These are phyloP conservation scores for Boletus hoseneyae DNA, from an alignment of 1,284 basidiomycete genomes.

Conservation along the genomic window DNA sequence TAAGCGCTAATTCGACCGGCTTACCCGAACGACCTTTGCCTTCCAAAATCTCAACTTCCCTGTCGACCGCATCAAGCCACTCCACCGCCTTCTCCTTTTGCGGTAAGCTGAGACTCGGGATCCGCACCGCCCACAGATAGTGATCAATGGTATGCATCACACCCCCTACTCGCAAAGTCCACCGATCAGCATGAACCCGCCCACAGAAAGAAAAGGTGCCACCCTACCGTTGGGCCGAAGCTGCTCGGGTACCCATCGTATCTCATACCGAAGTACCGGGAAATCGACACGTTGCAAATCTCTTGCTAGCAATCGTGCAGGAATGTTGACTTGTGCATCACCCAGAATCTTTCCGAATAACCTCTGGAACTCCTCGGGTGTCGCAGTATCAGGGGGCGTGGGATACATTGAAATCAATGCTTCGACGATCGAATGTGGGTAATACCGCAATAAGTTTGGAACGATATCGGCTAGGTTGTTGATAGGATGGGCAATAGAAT, in stretches of 20 bases:
- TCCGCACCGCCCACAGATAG: slow-evolving; percentile 45
- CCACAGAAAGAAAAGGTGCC: neutral
- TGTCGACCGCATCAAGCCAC: slow-evolving; percentile 39
- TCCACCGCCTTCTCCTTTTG: slow-evolving; percentile 20
- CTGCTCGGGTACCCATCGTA: slow-evolving; percentile 57
- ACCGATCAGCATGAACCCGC: neutral
- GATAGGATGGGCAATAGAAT: slow-evolving; percentile 52
- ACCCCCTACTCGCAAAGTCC: slow-evolving; percentile 41
- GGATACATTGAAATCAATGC: slow-evolving; percentile 46
- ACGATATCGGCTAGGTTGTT: slow-evolving; percentile 45
- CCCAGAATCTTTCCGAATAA: slow-evolving; percentile 52
- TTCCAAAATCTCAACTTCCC: slow-evolving; percentile 41
- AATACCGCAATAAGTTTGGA: slow-evolving; percentile 61
- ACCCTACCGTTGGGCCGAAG: slow-evolving; percentile 47
- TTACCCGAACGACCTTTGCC: slow-evolving; percentile 34
- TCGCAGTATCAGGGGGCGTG: slow-evolving; percentile 33
- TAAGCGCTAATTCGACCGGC: slow-evolving; percentile 41
- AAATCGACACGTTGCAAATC: slow-evolving; percentile 43
- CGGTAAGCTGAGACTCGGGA: slow-evolving; percentile 18
- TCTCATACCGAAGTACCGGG: slow-evolving; percentile 11
- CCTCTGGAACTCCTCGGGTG: slow-evolving; percentile 6
- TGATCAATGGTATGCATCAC: slow-evolving; percentile 69
- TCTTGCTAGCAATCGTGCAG: slow-evolving; percentile 40
- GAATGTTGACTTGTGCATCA: slow-evolving; percentile 15
- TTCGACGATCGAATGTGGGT: slow-evolving; percentile 45